A percentile compares a stretch with the other conserved stretches of the same genome.
phyloP scores from a whole-genome alignment of 169 alveolate genomes.

The Amoebophrya sp. region DNA sequence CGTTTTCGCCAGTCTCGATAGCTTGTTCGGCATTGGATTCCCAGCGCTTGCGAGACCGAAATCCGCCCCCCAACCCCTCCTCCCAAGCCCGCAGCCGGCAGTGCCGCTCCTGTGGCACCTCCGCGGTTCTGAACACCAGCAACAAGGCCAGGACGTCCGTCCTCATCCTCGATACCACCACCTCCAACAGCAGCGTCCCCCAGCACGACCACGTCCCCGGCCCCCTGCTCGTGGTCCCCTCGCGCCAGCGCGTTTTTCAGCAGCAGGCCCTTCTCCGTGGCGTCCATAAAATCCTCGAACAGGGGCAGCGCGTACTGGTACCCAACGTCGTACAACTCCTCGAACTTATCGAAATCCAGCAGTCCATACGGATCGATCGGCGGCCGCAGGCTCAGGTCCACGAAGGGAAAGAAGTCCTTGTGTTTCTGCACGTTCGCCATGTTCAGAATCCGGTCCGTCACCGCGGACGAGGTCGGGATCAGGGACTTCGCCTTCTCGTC shows the following conservation, averaged over 20 bases:
- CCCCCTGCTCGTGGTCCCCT: too few relatives aligned
- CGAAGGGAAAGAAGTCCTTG: not conserved
- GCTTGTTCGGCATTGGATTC: not conserved
- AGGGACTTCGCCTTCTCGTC: too few relatives aligned
- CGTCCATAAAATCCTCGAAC: not conserved
- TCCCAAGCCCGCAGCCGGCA: too few relatives aligned
- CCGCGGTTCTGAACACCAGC: too few relatives aligned
- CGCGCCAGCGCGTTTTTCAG: not conserved
- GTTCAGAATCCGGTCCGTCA: not conserved
- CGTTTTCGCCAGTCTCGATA: not conserved
- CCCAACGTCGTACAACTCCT: not conserved
- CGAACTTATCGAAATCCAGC: conserved; percentile 11
- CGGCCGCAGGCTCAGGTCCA: conserved; percentile 15
- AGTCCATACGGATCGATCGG: conserved; percentile 10
- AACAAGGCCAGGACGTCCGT: too few relatives aligned
- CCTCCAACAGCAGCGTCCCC: too few relatives aligned
- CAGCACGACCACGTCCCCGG: too few relatives aligned
- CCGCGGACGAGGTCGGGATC: not conserved
- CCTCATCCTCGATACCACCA: not conserved
- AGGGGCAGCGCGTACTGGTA: conserved; percentile 5
- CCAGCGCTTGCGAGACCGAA: not conserved
- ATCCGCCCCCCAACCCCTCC: too few relatives aligned
- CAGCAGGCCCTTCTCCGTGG: not conserved
- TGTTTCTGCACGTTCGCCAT: not conserved
- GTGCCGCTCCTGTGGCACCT: too few relatives aligned